Conservation (phyloP, 164 flowering plant species). For the Warburgia ugandensis region DNA sequence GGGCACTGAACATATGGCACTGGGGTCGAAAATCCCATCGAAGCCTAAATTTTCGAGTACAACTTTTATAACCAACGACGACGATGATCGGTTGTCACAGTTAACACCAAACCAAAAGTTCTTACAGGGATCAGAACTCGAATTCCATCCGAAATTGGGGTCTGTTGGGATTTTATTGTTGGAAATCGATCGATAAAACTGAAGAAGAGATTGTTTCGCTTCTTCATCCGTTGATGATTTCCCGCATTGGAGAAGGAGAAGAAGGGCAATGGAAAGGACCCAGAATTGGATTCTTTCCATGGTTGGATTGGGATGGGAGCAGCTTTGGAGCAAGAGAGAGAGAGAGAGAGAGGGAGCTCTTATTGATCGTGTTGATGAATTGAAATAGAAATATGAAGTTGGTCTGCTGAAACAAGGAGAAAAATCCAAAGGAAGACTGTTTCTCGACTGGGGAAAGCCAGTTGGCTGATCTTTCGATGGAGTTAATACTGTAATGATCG, state of each 20-base stretch:
- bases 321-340: constrained; percentile 1
- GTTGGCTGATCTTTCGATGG: constrained; percentile 27
- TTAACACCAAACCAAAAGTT: constrained; percentile 30
- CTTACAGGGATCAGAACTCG: constrained; percentile 37
- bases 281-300: constrained; percentile 25
- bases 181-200: constrained; percentile 21
- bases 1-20: constrained; percentile 21
- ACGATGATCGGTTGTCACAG: constrained; percentile 12
- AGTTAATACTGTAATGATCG: constrained; percentile 11
- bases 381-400: constrained; percentile 1
- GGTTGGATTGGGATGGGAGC: neutral
- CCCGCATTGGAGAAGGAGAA: constrained; percentile 18
- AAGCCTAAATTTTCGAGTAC: constrained; percentile 21
- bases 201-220: constrained; percentile 18
- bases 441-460: constrained; percentile 7
- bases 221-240: constrained; percentile 21
- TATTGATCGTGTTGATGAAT: neutral
- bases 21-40: constrained; percentile 28
- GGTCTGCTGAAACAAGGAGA: constrained; percentile 16
- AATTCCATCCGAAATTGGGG: constrained; percentile 30
- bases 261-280: constrained; percentile 22
- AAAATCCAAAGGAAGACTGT: constrained; percentile 9
- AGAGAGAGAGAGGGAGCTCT: neutral
- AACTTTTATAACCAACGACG: constrained; percentile 26
- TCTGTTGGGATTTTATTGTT: constrained; percentile 5